Base-by-base conservation (phyloP, 192 early-diverging fungal species). In the Backusella parvicylindrica region DNA sequence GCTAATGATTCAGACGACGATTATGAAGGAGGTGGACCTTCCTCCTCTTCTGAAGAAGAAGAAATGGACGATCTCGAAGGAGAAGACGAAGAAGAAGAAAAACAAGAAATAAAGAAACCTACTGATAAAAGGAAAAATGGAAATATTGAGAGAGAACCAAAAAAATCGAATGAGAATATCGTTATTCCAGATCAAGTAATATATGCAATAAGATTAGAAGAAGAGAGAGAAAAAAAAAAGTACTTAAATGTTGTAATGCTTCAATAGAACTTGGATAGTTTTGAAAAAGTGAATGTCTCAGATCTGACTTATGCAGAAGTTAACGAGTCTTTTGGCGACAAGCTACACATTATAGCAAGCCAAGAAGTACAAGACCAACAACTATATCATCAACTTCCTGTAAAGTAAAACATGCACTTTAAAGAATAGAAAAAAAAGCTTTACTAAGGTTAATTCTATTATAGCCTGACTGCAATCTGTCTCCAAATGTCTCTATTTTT, bases 321-420 rank as follows among this genome's bases (percentile, higher is more conserved):
- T 7, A 30, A 72, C 6, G 49, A 28, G 15, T 0, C 43, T 36
- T 77, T 73, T 49, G 77, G 71, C 7, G 12, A 26, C 23, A 33
- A 11, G 0, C n/a, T 78, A 23, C 63, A 71, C 31, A 11, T 73
- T 21, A 28, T 73, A 12, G 77, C 65, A 2, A 36, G 35, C 21
- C 18, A 47, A 23, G 16, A 78, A 31, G 15, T 73, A 8, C 77
- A 78, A 43, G 26, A 78, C 12, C 47, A 47, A 26, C 77, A 73
- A 49, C 32, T 78, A n/a, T 32, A 16, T 56, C 11, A 43, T 13
- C 37, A 35, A 63, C 49, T 73, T 15, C 71, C 77, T 60, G 77
- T 78, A 73, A 73, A 43, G 47, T 50, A 15, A 12, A 16, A 33
- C 11, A n/a, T 16, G 1, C 33, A 6, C 12, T 35, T 1, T 15